These are phyloP conservation scores for Posidonia australis DNA, from an alignment of 106 monocot species.

Conservation along the genomic window DNA sequence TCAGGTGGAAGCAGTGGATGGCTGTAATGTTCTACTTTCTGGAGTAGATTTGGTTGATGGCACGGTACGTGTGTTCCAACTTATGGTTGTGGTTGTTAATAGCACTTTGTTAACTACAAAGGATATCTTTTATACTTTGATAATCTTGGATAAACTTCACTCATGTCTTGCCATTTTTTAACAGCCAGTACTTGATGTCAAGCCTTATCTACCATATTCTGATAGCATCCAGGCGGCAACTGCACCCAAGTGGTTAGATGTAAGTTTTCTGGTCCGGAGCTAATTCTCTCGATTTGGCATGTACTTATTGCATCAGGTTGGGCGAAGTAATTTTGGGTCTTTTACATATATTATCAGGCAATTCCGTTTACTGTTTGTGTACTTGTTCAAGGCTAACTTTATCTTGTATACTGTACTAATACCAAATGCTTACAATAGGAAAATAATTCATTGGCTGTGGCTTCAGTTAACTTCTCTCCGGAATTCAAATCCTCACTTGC, in stretches of 20 bases:
- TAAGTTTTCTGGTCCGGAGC: slow-evolving; percentile 5
- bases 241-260: slow-evolving; percentile 70
- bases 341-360: no score
- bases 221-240: slow-evolving; percentile 63
- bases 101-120: neutral
- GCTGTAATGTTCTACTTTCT: slow-evolving; percentile 59
- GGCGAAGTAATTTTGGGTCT: no score
- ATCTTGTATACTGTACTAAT: neutral
- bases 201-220: slow-evolving; percentile 90
- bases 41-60: slow-evolving; percentile 98
- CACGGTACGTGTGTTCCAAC: slow-evolving; percentile 35
- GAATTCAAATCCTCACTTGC: slow-evolving; percentile 57
- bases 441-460: slow-evolving; percentile 37
- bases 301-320: neutral
- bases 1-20: slow-evolving; percentile 74
- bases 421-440: slow-evolving; percentile 20
- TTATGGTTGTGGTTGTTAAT: slow-evolving; percentile 22
- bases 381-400: neutral
- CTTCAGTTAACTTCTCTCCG: slow-evolving; percentile 53
- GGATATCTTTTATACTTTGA: neutral
- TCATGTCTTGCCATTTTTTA: slow-evolving; percentile 19
- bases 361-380: no score
- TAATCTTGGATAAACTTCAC: slow-evolving; percentile 13
- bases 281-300: neutral
- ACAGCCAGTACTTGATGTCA: slow-evolving; percentile 95